Conservation (phyloP, 225 moss, liverwort and hornwort genomes). For the Straminergon stramineum region DNA sequence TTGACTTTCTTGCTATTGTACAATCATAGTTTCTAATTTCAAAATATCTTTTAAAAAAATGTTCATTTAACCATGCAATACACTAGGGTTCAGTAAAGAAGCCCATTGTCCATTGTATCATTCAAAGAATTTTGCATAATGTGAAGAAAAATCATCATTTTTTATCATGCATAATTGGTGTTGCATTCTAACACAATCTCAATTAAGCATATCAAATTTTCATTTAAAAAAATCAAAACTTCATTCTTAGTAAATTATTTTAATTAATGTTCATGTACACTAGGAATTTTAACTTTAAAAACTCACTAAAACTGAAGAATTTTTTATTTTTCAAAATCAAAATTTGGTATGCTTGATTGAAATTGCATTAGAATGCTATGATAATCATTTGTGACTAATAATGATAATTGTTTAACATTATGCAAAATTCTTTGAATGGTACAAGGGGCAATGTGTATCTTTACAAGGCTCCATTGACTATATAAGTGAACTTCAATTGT, state of each 20-base stretch:
- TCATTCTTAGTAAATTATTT: background rate
- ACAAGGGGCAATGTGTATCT: background rate
- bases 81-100: accelerated
- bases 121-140: background rate
- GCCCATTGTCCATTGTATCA: background rate
- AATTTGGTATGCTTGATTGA: background rate
- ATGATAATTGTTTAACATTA: background rate
- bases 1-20: background rate
- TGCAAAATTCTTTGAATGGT: background rate
- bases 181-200: background rate
- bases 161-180: background rate
- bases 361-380: background rate
- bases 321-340: background rate
- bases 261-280: background rate
- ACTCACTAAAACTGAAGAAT: too few species aligned
- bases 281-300: background rate
- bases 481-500: background rate
- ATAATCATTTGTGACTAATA: background rate
- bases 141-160: background rate
- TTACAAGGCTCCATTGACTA: background rate
- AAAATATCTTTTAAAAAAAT: background rate
- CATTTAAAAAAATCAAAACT: background rate
- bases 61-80: accelerated
- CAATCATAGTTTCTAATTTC: background rate
- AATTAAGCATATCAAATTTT: background rate